A percentile compares a stretch with the other conserved stretches of the same genome.
Conservation (phyloP, 768 basidiomycete genomes). For the Hydnomerulius pinastri region DNA sequence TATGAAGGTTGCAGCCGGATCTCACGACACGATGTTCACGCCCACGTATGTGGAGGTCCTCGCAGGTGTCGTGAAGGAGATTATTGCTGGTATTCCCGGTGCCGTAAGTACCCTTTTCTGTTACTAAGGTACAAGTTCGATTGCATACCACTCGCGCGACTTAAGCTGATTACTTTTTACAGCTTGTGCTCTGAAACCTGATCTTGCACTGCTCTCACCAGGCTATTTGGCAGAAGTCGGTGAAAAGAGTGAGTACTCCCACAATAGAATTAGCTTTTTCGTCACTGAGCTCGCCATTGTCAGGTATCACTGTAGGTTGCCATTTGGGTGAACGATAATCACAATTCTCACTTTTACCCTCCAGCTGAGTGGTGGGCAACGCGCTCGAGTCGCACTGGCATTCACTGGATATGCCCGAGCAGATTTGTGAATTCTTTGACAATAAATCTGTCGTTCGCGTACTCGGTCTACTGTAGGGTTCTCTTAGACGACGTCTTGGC, state of each 20-base stretch:
- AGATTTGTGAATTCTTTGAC: conserved; percentile 68
- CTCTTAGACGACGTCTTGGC: conserved; percentile 91
- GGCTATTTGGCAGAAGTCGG: conserved; percentile 88
- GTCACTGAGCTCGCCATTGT: neutral
- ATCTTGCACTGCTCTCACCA: conserved; percentile 74
- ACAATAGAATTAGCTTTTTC: too few species aligned
- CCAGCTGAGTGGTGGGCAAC: conserved; percentile 81
- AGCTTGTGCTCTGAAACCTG: conserved; percentile 86
- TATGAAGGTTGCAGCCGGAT: conserved; percentile 17
- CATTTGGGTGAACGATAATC: too few species aligned
- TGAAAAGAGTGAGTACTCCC: conserved; percentile 62
- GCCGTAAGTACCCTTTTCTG: too few species aligned
- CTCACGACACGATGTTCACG: conserved; percentile 20
- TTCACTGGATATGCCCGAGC: conserved; percentile 90
- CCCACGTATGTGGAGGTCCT: conserved; percentile 19
- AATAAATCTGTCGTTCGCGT: neutral
- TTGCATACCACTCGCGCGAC: too few species aligned
- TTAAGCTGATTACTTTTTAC: neutral
- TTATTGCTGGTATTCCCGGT: too few species aligned
- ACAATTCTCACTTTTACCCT: too few species aligned
- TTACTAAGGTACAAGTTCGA: too few species aligned
- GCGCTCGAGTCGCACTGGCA: conserved; percentile 81
- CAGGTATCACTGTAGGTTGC: conserved; percentile 58
- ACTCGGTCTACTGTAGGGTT: conserved; percentile 40
- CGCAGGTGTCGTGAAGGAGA: conserved; percentile 15